Evolutionary conservation across 768 basidiomycete species (phyloP).

Genomic region (Pisolithus tinctorius): DNA sequence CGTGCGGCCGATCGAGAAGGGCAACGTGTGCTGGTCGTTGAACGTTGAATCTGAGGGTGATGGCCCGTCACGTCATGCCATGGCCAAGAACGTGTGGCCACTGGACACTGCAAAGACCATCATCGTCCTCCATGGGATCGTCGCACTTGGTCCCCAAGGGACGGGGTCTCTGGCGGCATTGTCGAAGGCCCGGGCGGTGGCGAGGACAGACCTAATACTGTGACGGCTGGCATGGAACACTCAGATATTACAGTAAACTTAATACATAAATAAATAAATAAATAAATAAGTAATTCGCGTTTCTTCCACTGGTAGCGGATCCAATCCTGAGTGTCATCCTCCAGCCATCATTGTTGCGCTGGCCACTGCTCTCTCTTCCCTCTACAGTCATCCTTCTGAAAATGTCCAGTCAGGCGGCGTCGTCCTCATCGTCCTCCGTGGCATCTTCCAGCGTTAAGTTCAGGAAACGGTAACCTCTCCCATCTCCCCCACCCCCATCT

Average conservation of each 20-base stretch:
- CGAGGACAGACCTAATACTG: too few relatives aligned
- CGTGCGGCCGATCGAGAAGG: neutral
- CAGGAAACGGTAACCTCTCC: constrained; percentile 29
- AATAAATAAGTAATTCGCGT: constrained; percentile 24
- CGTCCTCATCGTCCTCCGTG: constrained; percentile 23
- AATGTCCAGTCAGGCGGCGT: constrained; percentile 25
- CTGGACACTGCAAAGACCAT: too few relatives aligned
- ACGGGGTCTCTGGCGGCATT: too few relatives aligned
- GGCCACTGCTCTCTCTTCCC: constrained; percentile 32
- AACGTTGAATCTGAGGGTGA: neutral
- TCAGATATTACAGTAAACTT: neutral
- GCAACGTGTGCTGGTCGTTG: constrained; percentile 1
- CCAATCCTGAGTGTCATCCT: constrained; percentile 19
- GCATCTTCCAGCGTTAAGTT: constrained; percentile 16
- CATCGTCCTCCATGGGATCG: too few relatives aligned
- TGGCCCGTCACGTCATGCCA: too few relatives aligned
- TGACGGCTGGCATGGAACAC: too few relatives aligned
- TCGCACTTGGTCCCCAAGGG: too few relatives aligned
- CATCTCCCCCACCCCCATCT: constrained; percentile 2
- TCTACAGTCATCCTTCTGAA: constrained; percentile 26
- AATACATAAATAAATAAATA: neutral
- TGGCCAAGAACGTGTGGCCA: too few relatives aligned
- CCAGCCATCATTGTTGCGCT: constrained; percentile 36
- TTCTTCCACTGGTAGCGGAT: constrained; percentile 22
- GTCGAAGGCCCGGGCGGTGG: too few relatives aligned